A percentile compares a stretch with the other conserved stretches of the same genome.
These are phyloP conservation scores for Myochromella boudieri DNA, from an alignment of 768 basidiomycete genomes.

Conservation along the genomic window DNA sequence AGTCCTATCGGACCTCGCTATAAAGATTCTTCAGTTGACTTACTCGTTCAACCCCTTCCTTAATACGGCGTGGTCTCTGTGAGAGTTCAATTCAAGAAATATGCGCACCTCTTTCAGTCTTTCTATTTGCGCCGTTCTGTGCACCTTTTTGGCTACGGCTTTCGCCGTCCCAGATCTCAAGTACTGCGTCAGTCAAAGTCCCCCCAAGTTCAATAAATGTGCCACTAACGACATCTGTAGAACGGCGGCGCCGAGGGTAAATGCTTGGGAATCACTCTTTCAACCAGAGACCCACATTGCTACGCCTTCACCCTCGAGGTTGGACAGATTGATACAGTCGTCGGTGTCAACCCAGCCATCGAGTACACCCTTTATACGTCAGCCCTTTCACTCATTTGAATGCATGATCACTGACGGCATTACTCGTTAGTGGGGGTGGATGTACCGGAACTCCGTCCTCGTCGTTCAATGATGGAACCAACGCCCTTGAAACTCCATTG, in stretches of 20 bases:
- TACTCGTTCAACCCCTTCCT: too few relatives aligned
- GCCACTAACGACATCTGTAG: neutral
- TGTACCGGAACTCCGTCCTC: conserved; percentile 2
- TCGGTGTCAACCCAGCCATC: neutral
- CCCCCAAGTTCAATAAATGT: neutral
- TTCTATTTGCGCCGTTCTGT: neutral
- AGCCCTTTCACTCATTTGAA: neutral
- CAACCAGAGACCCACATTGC: neutral
- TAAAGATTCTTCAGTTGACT: too few relatives aligned
- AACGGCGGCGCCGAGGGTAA: conserved; percentile 1
- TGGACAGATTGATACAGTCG: neutral
- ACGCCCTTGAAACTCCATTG: neutral
- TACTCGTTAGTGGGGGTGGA: neutral
- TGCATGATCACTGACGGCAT: neutral
- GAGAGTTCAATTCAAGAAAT: too few relatives aligned
- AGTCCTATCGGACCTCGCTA: too few relatives aligned
- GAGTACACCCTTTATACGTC: conserved; percentile 3
- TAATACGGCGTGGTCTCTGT: too few relatives aligned
- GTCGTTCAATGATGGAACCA: neutral
- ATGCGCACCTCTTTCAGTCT: neutral
- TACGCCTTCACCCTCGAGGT: neutral
- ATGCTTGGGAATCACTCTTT: neutral
- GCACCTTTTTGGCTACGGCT: neutral
- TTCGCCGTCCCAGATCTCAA: neutral
- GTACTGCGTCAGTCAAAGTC: neutral